A percentile compares a stretch with the other conserved stretches of the same genome.
phyloP scores from a whole-genome alignment of 208 protist genomes.

The Acanthamoeba lenticulata region DNA sequence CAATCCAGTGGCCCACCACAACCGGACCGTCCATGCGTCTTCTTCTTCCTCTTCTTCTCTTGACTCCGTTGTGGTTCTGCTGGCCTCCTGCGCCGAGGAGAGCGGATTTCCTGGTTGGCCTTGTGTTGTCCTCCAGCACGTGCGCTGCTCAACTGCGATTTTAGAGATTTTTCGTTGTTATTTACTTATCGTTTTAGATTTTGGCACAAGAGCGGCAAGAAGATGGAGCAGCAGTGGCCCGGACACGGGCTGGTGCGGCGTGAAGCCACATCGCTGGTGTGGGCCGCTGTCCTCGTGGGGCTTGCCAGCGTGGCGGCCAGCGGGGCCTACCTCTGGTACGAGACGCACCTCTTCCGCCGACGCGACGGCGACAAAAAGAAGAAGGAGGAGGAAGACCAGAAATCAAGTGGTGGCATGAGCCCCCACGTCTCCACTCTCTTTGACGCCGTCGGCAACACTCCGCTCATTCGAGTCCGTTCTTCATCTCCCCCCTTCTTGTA shows the following conservation, averaged over 20 bases:
- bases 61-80: background rate
- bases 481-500: background rate
- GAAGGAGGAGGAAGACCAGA: too few relatives aligned
- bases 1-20: background rate
- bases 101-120: too few relatives aligned
- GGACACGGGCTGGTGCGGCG: background rate
- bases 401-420: too few relatives aligned
- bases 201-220: too few relatives aligned
- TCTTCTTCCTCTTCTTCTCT: background rate
- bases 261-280: background rate
- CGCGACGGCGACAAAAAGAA: background rate
- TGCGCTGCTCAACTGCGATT: too few relatives aligned
- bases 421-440: background rate
- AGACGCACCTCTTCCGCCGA: background rate
- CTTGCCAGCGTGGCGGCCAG: background rate
- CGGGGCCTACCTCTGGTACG: slow-evolving; percentile 7
- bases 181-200: background rate
- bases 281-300: background rate
- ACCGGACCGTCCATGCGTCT: background rate
- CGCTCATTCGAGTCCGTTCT: background rate
- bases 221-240: background rate
- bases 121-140: too few relatives aligned
- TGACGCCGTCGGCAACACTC: background rate
- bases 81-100: too few relatives aligned
- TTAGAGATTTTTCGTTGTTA: background rate